A percentile compares a stretch with the other conserved stretches of the same genome.
These are phyloP conservation scores for Nadsonia fulvescens DNA, from an alignment of 805 yeast genomes.

Conservation along the genomic window DNA sequence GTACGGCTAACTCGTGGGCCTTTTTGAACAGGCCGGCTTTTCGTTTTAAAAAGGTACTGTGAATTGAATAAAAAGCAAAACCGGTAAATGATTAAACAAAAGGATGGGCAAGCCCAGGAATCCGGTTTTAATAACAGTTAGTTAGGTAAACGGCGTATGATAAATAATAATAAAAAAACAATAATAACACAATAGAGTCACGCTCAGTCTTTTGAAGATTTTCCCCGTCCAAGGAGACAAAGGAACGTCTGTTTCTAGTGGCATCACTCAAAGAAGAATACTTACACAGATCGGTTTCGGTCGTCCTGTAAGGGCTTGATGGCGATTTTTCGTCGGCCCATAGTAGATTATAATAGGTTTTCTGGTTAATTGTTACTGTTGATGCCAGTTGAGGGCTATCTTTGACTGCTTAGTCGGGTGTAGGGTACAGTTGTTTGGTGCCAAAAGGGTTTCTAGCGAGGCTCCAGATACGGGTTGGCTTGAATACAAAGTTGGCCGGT, in stretches of 20 bases:
- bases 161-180: background rate
- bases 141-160: no score
- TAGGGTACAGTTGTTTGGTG: no score
- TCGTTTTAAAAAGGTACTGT: conserved; percentile 68
- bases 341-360: conserved; percentile 17
- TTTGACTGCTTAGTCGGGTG: background rate
- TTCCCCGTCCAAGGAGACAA: background rate
- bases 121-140: background rate
- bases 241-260: background rate
- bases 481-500: no score
- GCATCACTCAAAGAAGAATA: conserved; percentile 2
- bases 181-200: background rate
- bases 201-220: background rate
- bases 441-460: conserved; percentile 1
- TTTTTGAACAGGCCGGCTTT: conserved; percentile 80
- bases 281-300: conserved; percentile 38
- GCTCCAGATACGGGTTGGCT: no score
- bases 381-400: background rate
- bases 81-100: background rate
- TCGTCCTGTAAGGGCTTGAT: conserved; percentile 84
- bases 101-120: background rate
- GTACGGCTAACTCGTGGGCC: conserved; percentile 70
- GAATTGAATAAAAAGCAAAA: conserved; percentile 9
- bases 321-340: conserved; percentile 96
- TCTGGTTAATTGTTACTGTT: background rate